A percentile compares a stretch with the other conserved stretches of the same genome.
Conservation (phyloP, 176 grass and related monocot species). For the Raddia distichophylla region DNA sequence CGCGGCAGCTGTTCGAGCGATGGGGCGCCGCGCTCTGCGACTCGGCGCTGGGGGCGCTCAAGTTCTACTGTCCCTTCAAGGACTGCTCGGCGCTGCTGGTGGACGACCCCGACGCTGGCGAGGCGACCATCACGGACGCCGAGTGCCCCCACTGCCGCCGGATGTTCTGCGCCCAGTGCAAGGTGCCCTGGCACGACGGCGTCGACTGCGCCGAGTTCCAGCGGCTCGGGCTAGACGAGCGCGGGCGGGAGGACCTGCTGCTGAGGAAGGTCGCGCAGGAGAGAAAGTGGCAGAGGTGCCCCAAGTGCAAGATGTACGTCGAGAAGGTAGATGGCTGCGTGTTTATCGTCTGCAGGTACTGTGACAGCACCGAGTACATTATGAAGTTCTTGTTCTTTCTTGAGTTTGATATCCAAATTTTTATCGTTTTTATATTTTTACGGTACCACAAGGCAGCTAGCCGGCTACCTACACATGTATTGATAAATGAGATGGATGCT, state of each 20-base stretch:
- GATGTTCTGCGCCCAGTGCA: conserved; percentile 70
- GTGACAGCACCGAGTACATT: neutral
- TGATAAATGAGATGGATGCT: too few species aligned
- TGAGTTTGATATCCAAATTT: too few species aligned
- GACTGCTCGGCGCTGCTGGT: conserved; percentile 63
- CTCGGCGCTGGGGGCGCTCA: conserved; percentile 37
- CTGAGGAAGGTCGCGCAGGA: conserved; percentile 53
- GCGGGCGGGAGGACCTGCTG: conserved; percentile 52
- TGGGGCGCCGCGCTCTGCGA: conserved; percentile 64
- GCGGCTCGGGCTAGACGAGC: conserved; percentile 51
- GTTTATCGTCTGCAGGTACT: conserved; percentile 74
- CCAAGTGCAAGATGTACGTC: conserved; percentile 78
- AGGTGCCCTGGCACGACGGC: conserved; percentile 73
- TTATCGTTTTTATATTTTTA: too few species aligned
- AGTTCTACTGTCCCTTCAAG: conserved; percentile 74
- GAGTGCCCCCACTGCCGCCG: conserved; percentile 67
- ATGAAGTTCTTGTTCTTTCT: neutral
- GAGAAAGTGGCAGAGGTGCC: conserved; percentile 80
- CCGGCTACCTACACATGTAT: too few species aligned
- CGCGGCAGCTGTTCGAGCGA: conserved; percentile 34
- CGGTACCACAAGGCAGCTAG: too few species aligned
- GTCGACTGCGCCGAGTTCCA: conserved; percentile 53
- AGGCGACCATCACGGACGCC: conserved; percentile 22
- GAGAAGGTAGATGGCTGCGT: conserved; percentile 68
- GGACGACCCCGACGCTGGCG: conserved; percentile 31